Evolutionary conservation across 2,329 filamentous ascomycete species (phyloP), one percentile per base, ranked within the genome.

Genomic region (Colletotrichum ledebouriae): DNA sequence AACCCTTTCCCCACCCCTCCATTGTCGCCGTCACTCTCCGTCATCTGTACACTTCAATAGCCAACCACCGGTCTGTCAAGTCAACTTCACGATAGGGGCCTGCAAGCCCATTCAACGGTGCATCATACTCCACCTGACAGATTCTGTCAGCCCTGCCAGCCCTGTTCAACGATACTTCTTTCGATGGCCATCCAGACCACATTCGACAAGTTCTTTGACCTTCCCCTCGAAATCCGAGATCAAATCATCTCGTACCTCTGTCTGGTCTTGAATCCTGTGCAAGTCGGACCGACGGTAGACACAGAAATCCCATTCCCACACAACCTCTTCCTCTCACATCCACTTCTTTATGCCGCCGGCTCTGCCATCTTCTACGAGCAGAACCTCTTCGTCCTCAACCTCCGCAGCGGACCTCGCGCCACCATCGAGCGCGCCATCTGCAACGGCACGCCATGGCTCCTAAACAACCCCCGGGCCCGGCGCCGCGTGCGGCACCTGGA

Each of bases 211-310:
- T 76, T 76, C 56, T 76, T 76, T 29, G 74, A 76, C 62, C 72
- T 77, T 12, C 75, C 75, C 10, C 49, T 70, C 9, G 75, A 77
- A 64, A 70, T 77, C 17, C 74, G 74, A 37, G 73, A 74, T 17
- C 71, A 74, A 50, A 75, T 77, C 50, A 66, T 76, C 15, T 61
- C 69, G 6, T 66, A 75, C 55, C 53, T 76, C 39, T 73, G 73
- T 64, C 34, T 73, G 50, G 61, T 71, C 41, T 71, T 65, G 11
- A 53, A 70, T 1, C 73, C 71, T 17, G 63, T 76, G 50, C 37
- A 67, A 20, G 68, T 76, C 15, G 70, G 70, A 56, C 69, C 70
- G n/a, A 57, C 49, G 15, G 49, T 46, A 12, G n/a, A 13, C 39
- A 9, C 61, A 3, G 57, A 56, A 20, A 69, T 65, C 9, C 68